These are phyloP conservation scores for Mycena rosella DNA, from an alignment of 768 basidiomycete species.

Conservation along the genomic window DNA sequence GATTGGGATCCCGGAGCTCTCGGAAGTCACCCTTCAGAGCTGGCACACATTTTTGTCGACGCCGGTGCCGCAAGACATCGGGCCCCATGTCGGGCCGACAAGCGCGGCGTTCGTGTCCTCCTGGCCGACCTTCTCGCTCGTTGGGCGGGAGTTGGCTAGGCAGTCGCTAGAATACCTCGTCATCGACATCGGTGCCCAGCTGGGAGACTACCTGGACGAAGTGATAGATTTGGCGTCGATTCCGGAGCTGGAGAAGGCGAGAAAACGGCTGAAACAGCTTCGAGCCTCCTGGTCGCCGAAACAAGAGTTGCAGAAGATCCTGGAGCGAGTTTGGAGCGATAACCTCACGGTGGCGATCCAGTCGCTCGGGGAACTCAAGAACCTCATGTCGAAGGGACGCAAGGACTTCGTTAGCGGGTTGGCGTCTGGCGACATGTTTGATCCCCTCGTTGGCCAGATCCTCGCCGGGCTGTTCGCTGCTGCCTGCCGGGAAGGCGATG, in stretches of 20 bases:
- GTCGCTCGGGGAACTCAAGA: slow-evolving; percentile 81
- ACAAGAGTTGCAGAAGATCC: slow-evolving; percentile 70
- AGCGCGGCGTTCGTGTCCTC: slow-evolving; percentile 85
- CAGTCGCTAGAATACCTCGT: slow-evolving; percentile 79
- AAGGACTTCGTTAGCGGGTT: slow-evolving; percentile 68
- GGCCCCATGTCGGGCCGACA: slow-evolving; percentile 88
- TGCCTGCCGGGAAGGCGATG: slow-evolving; percentile 85
- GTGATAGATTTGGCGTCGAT: slow-evolving; percentile 84
- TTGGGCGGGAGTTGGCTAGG: slow-evolving; percentile 66
- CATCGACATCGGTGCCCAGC: slow-evolving; percentile 66
- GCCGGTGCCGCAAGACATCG: slow-evolving; percentile 76
- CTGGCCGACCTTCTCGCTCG: slow-evolving; percentile 75
- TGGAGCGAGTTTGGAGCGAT: slow-evolving; percentile 83
- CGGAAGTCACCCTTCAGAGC: slow-evolving; percentile 81
- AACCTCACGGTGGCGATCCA: slow-evolving; percentile 83
- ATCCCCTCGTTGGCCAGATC: slow-evolving; percentile 77
- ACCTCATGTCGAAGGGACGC: slow-evolving; percentile 66
- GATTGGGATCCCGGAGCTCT: slow-evolving; percentile 79
- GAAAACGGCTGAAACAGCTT: slow-evolving; percentile 55
- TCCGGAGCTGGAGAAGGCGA: slow-evolving; percentile 67
- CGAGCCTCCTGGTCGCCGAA: slow-evolving; percentile 66
- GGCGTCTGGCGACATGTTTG: slow-evolving; percentile 89
- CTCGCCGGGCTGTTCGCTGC: slow-evolving; percentile 75
- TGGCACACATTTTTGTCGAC: slow-evolving; percentile 85
- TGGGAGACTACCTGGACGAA: slow-evolving; percentile 74